Conservation (phyloP, 257 asterid species). For the Primulina eburnea region DNA sequence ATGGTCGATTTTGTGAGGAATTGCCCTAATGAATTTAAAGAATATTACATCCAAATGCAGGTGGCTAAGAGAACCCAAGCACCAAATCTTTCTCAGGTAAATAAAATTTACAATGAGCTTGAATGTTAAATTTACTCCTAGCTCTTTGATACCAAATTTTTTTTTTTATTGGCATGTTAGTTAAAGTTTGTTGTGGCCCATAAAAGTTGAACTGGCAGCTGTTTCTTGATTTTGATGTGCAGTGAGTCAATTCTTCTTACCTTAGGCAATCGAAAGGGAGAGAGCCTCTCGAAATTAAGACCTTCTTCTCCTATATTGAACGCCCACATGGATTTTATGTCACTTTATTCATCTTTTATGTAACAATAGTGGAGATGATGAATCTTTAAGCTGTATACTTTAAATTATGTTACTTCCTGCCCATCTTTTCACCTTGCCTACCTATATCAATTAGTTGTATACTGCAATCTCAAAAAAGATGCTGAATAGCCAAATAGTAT, state of each 20-base stretch:
- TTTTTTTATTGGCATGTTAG: not conserved
- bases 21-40: slow-evolving; percentile 80
- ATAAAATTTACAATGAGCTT: slow-evolving; percentile 13
- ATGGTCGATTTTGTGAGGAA: slow-evolving; percentile 68
- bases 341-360: not conserved
- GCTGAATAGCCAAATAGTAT: not conserved
- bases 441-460: not conserved
- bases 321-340: not conserved
- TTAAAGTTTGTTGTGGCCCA: not conserved
- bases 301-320: no score
- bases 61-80: slow-evolving; percentile 96
- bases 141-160: not conserved
- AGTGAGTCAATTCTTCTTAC: not conserved
- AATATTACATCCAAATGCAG: slow-evolving; percentile 97
- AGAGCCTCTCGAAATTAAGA: not conserved
- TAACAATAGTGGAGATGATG: not conserved
- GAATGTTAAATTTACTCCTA: slow-evolving; percentile 4
- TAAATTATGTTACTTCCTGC: not conserved
- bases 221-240: slow-evolving; percentile 3
- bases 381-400: not conserved
- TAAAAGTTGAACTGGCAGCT: not conserved
- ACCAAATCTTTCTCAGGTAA: slow-evolving; percentile 89
- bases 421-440: not conserved
- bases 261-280: slow-evolving; percentile 1
- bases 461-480: not conserved